phyloP scores from a whole-genome alignment of 805 yeast genomes.

The Hanseniaspora vineae region DNA sequence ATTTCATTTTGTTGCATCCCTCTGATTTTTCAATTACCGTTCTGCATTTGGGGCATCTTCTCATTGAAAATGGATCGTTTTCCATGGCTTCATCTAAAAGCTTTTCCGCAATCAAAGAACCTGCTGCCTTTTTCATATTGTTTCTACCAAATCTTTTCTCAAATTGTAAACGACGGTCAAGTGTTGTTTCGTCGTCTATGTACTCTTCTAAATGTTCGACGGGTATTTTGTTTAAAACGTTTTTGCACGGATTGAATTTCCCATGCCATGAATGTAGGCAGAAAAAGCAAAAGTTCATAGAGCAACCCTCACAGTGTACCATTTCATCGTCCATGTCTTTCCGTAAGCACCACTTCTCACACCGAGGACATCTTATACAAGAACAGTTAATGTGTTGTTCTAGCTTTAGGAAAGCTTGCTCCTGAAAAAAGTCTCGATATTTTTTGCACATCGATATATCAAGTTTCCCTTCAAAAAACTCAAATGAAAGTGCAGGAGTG shows the following conservation, averaged over 20 bases:
- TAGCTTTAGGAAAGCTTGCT: slow-evolving; percentile 31
- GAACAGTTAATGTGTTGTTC: slow-evolving; percentile 34
- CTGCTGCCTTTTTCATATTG: slow-evolving; percentile 28
- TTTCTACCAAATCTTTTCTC: slow-evolving; percentile 34
- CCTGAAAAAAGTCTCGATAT: slow-evolving; percentile 27
- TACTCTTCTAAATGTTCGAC: slow-evolving; percentile 26
- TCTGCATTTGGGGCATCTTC: slow-evolving; percentile 40
- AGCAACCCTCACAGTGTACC: slow-evolving; percentile 37
- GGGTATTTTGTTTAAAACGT: slow-evolving; percentile 18
- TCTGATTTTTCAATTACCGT: slow-evolving; percentile 39
- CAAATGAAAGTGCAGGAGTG: slow-evolving; percentile 27
- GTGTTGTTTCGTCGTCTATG: slow-evolving; percentile 21
- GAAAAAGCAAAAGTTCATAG: slow-evolving; percentile 40
- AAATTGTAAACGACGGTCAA: slow-evolving; percentile 24
- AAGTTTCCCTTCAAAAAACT: slow-evolving; percentile 24
- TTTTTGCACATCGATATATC: slow-evolving; percentile 21
- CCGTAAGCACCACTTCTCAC: slow-evolving; percentile 34
- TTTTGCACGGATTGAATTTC: slow-evolving; percentile 32
- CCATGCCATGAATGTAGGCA: slow-evolving; percentile 58
- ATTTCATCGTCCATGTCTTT: slow-evolving; percentile 33
- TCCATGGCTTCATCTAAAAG: slow-evolving; percentile 32
- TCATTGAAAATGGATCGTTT: slow-evolving; percentile 30
- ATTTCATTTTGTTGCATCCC: slow-evolving; percentile 55
- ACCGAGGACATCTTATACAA: slow-evolving; percentile 41
- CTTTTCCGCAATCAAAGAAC: slow-evolving; percentile 34